These are phyloP conservation scores for Aspergillus novoparasiticus DNA, from an alignment of 2,329 filamentous ascomycete species.

Conservation along the genomic window DNA sequence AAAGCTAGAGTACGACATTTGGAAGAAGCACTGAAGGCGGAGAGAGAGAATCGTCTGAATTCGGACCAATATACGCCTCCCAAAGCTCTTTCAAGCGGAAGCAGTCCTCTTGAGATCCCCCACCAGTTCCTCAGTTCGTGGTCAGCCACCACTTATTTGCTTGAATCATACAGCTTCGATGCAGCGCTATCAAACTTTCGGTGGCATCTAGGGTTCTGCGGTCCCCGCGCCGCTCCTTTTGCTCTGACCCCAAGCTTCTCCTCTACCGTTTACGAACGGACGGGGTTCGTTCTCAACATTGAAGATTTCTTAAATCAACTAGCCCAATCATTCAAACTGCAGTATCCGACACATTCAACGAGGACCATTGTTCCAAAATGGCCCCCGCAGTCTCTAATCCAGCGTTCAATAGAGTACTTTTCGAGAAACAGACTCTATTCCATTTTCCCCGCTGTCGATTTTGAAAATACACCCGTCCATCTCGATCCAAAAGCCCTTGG, in stretches of 20 bases:
- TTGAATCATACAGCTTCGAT: conserved; percentile 22
- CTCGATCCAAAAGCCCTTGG: conserved; percentile 11
- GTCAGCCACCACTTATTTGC: conserved; percentile 12
- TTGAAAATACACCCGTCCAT: neutral
- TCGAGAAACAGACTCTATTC: conserved; percentile 25
- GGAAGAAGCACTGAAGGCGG: conserved; percentile 16
- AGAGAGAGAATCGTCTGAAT: neutral
- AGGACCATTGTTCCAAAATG: conserved; percentile 18
- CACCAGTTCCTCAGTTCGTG: neutral
- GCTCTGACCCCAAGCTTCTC: conserved; percentile 20
- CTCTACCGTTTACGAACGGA: conserved; percentile 19
- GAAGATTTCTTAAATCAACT: conserved; percentile 22
- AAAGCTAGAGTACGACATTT: conserved; percentile 22
- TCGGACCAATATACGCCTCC: neutral
- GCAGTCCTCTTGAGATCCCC: neutral
- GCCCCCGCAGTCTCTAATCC: conserved; percentile 19
- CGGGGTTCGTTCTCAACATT: conserved; percentile 21
- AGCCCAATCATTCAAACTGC: conserved; percentile 15
- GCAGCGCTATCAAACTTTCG: conserved; percentile 22
- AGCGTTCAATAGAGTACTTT: conserved; percentile 24
- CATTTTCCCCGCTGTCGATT: conserved; percentile 26
- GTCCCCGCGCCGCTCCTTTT: conserved; percentile 20
- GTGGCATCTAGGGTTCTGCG: conserved; percentile 25
- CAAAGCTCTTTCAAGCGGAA: neutral
- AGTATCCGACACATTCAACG: conserved; percentile 7